A percentile compares a stretch with the other conserved stretches of the same genome.
These are phyloP conservation scores for Gossypium rotundifolium DNA, from an alignment of 345 rosid genomes.

Conservation along the genomic window DNA sequence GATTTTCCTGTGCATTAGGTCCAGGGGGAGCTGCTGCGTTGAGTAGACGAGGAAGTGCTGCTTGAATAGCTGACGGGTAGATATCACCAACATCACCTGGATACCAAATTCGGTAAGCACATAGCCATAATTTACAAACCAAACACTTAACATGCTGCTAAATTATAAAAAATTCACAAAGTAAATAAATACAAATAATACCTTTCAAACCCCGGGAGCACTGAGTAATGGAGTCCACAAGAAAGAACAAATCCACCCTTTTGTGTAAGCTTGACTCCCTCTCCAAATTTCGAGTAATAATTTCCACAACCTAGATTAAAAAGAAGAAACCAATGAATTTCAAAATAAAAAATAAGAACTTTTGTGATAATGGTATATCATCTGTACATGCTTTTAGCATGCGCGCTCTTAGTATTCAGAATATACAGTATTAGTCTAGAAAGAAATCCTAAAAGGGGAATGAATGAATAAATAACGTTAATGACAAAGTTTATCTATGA, in stretches of 20 bases:
- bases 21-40: conserved; percentile 84
- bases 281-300: conserved; percentile 64
- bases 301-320: conserved; percentile 61
- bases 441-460: not conserved
- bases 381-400: not conserved
- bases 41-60: conserved; percentile 58
- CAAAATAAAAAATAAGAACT: not conserved
- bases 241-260: conserved; percentile 91
- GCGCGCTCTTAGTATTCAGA: not conserved
- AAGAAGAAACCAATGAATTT: not conserved
- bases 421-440: not conserved
- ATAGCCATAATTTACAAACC: not conserved
- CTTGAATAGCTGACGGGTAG: conserved; percentile 70
- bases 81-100: conserved; percentile 71
- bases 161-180: not conserved
- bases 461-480: not conserved
- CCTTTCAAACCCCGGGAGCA: conserved; percentile 84
- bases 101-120: conserved; percentile 14
- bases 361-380: not conserved
- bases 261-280: conserved; percentile 64
- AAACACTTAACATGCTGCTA: not conserved
- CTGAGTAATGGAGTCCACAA: conserved; percentile 88
- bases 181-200: conserved; percentile 9
- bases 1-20: conserved; percentile 63
- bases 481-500: no score